These are phyloP conservation scores for Solanum arcanum DNA, from an alignment of 257 asterid genomes.

Conservation along the genomic window DNA sequence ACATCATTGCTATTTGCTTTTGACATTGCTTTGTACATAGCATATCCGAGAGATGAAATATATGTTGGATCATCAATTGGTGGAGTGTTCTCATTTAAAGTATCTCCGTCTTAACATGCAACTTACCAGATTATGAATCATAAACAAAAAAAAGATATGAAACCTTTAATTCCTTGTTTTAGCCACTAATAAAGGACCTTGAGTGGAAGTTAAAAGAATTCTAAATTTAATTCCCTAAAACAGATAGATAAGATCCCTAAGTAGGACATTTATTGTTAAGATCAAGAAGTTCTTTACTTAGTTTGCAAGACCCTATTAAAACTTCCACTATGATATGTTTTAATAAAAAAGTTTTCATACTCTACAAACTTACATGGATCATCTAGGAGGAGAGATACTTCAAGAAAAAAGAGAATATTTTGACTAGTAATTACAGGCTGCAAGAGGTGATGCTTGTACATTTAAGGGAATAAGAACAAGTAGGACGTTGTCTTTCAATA, in stretches of 20 bases:
- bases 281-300: neutral
- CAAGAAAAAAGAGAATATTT: neutral
- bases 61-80: slow-evolving; percentile 75
- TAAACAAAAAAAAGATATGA: neutral
- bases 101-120: slow-evolving; percentile 51
- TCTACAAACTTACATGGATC: neutral
- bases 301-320: neutral
- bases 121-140: neutral
- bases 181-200: neutral
- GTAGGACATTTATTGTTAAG: neutral
- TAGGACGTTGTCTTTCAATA: neutral
- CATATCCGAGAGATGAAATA: slow-evolving; percentile 84
- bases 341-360: neutral
- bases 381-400: neutral
- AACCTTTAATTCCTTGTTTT: neutral
- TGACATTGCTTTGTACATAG: slow-evolving; percentile 82
- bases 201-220: neutral
- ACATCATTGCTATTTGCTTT: slow-evolving; percentile 75
- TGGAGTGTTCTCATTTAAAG: slow-evolving; percentile 89
- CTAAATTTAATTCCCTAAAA: neutral
- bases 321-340: neutral
- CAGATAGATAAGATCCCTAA: neutral
- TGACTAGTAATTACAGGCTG: neutral
- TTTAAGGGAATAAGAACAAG: neutral
- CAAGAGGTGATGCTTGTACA: neutral